phyloP scores from a whole-genome alignment of 305 asterid genomes.

The Fraxinus greggii region DNA sequence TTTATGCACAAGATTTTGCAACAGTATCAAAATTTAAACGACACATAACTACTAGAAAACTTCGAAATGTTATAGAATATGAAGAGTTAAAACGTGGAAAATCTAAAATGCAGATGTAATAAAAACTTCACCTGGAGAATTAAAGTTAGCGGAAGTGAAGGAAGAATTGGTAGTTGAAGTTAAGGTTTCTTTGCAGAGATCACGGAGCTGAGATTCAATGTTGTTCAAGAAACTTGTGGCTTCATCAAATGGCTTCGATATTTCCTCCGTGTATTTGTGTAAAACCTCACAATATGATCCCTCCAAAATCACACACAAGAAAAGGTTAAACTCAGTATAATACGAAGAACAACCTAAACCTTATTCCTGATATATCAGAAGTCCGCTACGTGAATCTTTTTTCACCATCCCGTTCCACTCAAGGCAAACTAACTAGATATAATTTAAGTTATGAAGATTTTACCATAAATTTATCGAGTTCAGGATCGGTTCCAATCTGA shows the following conservation, averaged over 20 bases:
- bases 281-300: slow-evolving; percentile 68
- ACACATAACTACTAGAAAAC: background rate
- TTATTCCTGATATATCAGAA: background rate
- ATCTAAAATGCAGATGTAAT: background rate
- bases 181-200: slow-evolving; percentile 67
- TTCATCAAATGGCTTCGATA: slow-evolving; percentile 75
- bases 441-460: background rate
- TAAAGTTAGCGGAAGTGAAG: slow-evolving; percentile 23
- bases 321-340: background rate
- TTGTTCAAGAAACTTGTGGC: slow-evolving; percentile 67
- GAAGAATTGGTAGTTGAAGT: slow-evolving; percentile 33
- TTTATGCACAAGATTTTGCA: background rate
- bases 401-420: background rate
- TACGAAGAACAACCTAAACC: background rate
- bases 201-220: slow-evolving; percentile 59
- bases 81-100: background rate
- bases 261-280: slow-evolving; percentile 58
- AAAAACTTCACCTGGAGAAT: slow-evolving; percentile 34
- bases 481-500: slow-evolving; percentile 63
- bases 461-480: slow-evolving; percentile 86
- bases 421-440: background rate
- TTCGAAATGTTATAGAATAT: background rate
- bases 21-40: background rate
- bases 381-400: background rate
- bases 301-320: slow-evolving; percentile 27